These are phyloP conservation scores for Bertia moriformis DNA, from an alignment of 2,329 filamentous ascomycete species.

Conservation along the genomic window DNA sequence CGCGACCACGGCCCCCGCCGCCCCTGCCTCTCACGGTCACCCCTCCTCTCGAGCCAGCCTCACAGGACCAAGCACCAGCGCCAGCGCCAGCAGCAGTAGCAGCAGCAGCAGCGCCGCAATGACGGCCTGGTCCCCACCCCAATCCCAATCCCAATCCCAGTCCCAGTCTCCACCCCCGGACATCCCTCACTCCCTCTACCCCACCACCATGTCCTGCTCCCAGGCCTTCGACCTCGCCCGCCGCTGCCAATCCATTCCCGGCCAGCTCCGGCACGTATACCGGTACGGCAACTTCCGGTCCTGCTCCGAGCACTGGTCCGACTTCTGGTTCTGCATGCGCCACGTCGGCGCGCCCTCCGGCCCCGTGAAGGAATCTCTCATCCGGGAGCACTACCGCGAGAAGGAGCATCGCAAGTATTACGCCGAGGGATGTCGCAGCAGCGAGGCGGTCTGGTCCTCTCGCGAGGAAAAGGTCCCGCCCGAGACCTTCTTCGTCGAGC, in stretches of 20 bases:
- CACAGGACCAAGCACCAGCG: too few species aligned
- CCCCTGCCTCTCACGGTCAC: too few species aligned
- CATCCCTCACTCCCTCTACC: conserved; percentile 57
- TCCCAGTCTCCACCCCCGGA: background rate
- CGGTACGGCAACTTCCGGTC: conserved; percentile 63
- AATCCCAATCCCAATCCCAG: too few species aligned
- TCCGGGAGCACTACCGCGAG: conserved; percentile 54
- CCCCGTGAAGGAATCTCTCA: conserved; percentile 40
- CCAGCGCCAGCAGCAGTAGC: too few species aligned
- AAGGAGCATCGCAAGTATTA: conserved; percentile 53
- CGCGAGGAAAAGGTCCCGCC: conserved; percentile 45
- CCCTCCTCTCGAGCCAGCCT: too few species aligned
- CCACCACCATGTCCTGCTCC: conserved; percentile 74
- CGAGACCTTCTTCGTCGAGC: conserved; percentile 27
- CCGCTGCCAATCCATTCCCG: conserved; percentile 81
- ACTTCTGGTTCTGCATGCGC: conserved; percentile 98
- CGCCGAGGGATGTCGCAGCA: conserved; percentile 48
- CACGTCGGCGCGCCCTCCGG: conserved; percentile 49
- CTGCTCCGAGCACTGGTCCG: conserved; percentile 76
- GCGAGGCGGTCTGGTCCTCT: conserved; percentile 79
- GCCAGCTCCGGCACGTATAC: conserved; percentile 85
- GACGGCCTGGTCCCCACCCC: too few species aligned
- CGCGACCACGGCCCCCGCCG: too few species aligned
- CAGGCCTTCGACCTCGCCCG: conserved; percentile 84
- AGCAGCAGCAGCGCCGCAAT: too few species aligned